Evolutionary conservation across 768 basidiomycete genomes (phyloP).

Genomic region (Tricholoma hemisulphureum): DNA sequence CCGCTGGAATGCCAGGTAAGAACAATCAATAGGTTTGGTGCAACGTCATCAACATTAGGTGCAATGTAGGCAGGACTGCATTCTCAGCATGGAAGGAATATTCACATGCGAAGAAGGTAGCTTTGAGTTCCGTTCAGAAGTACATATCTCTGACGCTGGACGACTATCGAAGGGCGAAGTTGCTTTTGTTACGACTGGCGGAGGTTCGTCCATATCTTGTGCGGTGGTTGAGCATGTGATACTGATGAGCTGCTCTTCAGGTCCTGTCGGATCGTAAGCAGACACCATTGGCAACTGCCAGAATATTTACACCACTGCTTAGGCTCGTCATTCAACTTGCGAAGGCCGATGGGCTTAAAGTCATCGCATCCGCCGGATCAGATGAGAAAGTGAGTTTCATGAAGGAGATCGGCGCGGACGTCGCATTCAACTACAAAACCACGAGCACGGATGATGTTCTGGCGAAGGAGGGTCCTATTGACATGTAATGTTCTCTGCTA

Average conservation of each 20-base stretch:
- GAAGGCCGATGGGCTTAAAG: no score
- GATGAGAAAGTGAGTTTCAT: slow-evolving; percentile 41
- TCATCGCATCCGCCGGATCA: slow-evolving; percentile 41
- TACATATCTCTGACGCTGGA: not conserved
- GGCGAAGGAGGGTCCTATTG: slow-evolving; percentile 33
- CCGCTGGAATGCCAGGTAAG: slow-evolving; percentile 57
- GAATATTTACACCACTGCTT: not conserved
- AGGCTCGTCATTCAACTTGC: slow-evolving; percentile 11
- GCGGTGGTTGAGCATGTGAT: not conserved
- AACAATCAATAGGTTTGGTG: not conserved
- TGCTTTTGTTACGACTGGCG: no score
- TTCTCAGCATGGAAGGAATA: slow-evolving; percentile 45
- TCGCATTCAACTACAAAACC: slow-evolving; percentile 33
- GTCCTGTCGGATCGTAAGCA: slow-evolving; percentile 59
- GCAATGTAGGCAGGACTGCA: slow-evolving; percentile 43
- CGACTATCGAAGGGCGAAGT: slow-evolving; percentile 28
- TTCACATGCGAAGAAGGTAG: slow-evolving; percentile 37
- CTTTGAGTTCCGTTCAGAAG: not conserved
- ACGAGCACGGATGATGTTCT: slow-evolving; percentile 27
- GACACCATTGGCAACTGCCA: not conserved
- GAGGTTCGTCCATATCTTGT: slow-evolving; percentile 9
- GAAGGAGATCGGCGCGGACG: slow-evolving; percentile 32
- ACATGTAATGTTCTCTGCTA: slow-evolving; percentile 30
- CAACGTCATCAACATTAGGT: no score
- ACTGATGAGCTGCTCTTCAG: slow-evolving; percentile 17